Base-by-base conservation (phyloP, 2,329 filamentous ascomycete species). In the Proliferodiscus dingleyae region DNA sequence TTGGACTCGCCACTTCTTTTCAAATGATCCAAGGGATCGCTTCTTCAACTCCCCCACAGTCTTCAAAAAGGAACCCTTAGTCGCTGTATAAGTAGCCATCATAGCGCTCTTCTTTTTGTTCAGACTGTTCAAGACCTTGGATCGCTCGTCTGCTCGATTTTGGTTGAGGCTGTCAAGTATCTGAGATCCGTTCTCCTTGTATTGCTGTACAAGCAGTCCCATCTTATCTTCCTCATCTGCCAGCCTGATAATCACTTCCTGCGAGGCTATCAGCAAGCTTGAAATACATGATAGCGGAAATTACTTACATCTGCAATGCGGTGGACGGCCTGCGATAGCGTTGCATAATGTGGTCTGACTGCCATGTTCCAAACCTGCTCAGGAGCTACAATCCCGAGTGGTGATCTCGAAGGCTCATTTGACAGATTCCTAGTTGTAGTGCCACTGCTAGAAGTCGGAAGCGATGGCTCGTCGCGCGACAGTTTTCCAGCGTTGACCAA, bases 181-280 rank as follows among this genome's bases (percentile, higher is more conserved):
- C 38, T 55, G 57, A 1, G 24, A 43, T 5, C 59, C 60, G 21
- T 61, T 61, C 18, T 57, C 50, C 22, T 53, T 34, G 41, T 64
- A 64, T 38, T 64, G 56, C 5, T 51, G 37, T 4, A 59, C 52
- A 11, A 64, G 40, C 11, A 61, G 47, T 5, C 41, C 53, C 44
- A 63, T 57, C 6, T 45, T 50, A 42, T 61, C 57, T 42, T 64
- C 61, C 45, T 62, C 56, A 5, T 52, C 40, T 3, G 52, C 37
- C 9, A 64, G 43, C 21, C 55, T 49, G 22, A 60, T 54, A 15
- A 64, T 53, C 30, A 64, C 43, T 33, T 62, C 59, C 61, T 64
- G 22, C 5, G 9, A 22, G 6, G n/a, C 10, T 41, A 32, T 63
- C 45, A 63, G 57, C 21, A 38, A 32, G 1, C 9, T 41, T 21